Evolutionary conservation across 148 eudicot species (phyloP), one percentile per base, ranked within the genome.

Genomic region (Cornus suecica): DNA sequence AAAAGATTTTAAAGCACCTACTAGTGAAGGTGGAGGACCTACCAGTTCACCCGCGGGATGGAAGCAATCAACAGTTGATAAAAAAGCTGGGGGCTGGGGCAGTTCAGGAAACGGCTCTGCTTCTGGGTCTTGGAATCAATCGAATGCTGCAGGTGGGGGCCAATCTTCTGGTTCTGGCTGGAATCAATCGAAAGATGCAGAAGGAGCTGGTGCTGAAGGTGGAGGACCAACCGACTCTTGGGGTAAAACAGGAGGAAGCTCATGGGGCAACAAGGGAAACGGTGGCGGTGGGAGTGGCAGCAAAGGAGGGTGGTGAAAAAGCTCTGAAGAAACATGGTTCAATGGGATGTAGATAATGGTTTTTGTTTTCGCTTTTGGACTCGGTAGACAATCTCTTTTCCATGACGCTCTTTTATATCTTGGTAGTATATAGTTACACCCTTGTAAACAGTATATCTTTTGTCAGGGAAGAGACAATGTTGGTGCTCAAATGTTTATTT

Each of bases 301-400:
- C 65, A 28, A 41, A 70, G 78, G 72, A 45, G 70, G 74, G 14
- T 64, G 64, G 71, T 79, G 42, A 65, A n/a, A 25, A 63, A n/a
- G n/a, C 61, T 29, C 41, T 56, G 10, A 7, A 32, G 27, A 31
- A 31, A n/a, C 29, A 54, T 11, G 54, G 54, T 48, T 48, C 4
- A 13, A 48, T 48, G 54, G 13, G 54, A 13, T 48, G 54, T 48
- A 48, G 54, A 48, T 48, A 16, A 3, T 48, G 15, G 54, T 48
- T 48, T 48, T 48, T 16, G 1, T 3, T 48, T 48, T 48, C 15
- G 54, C 54, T 48, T 48, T 48, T 48, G 54, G 20, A 48, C 20
- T 48, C 13, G 4, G 54, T 48, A 11, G 54, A 16, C 54, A 48
- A 48, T 13, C 54, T 48, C 54, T 13, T 48, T 13, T 48, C 54